Base-by-base conservation (phyloP, 768 basidiomycete species). In the Leccinum rimulosum region DNA sequence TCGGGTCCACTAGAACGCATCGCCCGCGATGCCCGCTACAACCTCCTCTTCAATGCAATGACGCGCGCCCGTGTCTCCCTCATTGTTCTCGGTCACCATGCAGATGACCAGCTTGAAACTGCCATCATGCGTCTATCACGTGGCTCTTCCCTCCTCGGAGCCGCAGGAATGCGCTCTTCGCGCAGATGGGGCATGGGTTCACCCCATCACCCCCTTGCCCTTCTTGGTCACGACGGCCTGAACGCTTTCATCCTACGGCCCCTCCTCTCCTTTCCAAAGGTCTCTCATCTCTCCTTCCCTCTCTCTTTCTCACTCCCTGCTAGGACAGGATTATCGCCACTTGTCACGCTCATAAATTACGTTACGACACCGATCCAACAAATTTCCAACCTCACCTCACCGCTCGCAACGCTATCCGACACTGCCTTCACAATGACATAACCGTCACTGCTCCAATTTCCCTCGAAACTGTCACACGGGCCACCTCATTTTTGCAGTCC, bases 31-130 rank as follows among this genome's bases (percentile, higher is more conserved):
- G 87, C 83, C 31, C 83, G 92, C 22, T 85, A 86, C 62, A 74
- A 75, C 50, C 53, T 78, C 10, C 62, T 90, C 38, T 82, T 84
- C 57, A 57, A 74, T n/a, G 71, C 66, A 0, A 81, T 90, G 82
- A 67, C 68, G 6, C 59, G 62, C 2, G 59, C 70, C 0, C 65
- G 76, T 1, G 70, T 78, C 4, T 62, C 76, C 15, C 68, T 78
- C 14, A 68, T 92, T 55, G 87, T 87, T 1, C 79, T 87, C 52
- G 92, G 82, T 0, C 92, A 94, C 64, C 92, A 94, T 67, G 80
- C 81, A 3, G 90, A 94, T 67, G 92, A 94, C 68, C 90, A 93
- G 68, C 80, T 93, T 10, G 92, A 94, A 69, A 94, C 92, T 0
- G 79, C 84, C 31, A 73, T 94, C 54, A 84, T 92, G 79, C 83